Conservation (phyloP, 2,329 filamentous ascomycete species). For the Sordariomycetes sp. region DNA sequence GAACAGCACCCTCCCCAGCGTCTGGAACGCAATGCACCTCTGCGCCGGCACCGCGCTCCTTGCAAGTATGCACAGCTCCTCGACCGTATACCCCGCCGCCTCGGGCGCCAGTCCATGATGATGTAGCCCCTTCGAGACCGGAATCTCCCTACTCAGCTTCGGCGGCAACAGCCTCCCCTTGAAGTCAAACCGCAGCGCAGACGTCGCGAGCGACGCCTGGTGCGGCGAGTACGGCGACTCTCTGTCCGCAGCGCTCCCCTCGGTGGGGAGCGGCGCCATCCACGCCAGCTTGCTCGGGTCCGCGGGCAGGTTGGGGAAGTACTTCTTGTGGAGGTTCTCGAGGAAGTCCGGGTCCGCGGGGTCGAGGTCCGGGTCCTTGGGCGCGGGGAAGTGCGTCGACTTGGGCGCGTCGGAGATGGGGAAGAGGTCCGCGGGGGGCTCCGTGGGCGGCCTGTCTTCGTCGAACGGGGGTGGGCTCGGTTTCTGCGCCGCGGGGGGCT, state of each 20-base stretch:
- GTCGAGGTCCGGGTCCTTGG: conserved; percentile 58
- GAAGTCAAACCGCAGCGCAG: conserved; percentile 81
- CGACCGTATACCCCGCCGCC: conserved; percentile 86
- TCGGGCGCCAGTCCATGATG: conserved; percentile 89
- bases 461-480: conserved; percentile 15
- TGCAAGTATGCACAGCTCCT: conserved; percentile 69
- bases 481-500: conserved; percentile 8
- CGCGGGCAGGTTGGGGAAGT: conserved; percentile 78
- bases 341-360: conserved; percentile 76
- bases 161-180: conserved; percentile 70
- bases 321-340: conserved; percentile 72
- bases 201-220: conserved; percentile 56
- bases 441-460: conserved; percentile 26
- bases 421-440: conserved; percentile 27
- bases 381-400: conserved; percentile 50
- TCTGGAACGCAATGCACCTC: conserved; percentile 83
- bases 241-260: conserved; percentile 49
- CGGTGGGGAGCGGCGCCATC: conserved; percentile 64
- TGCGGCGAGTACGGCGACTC: conserved; percentile 73
- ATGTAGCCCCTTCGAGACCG: conserved; percentile 69
- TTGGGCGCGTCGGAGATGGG: conserved; percentile 18
- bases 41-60: conserved; percentile 76
- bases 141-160: conserved; percentile 57
- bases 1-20: conserved; percentile 73
- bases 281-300: conserved; percentile 80